phyloP scores from a whole-genome alignment of 2,329 filamentous ascomycete species.

The Huntiella omanensis region DNA sequence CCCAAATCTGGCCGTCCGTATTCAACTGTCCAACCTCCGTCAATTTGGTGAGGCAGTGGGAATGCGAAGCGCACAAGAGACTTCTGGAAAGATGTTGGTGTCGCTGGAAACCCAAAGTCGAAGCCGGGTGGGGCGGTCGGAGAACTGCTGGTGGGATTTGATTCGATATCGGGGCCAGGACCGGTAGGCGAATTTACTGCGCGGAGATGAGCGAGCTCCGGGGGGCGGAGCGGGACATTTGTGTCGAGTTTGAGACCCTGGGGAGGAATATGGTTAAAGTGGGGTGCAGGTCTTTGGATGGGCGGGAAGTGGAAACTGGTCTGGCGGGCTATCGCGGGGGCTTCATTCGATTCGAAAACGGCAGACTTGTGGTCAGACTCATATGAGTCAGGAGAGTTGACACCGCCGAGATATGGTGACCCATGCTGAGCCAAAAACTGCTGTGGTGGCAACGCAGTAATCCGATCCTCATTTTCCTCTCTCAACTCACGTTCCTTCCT shows the following conservation, averaged over 20 bases:
- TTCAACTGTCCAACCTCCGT: constrained; percentile 76
- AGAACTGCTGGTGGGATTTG: constrained; percentile 22
- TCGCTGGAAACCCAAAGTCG: constrained; percentile 65
- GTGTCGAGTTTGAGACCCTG: constrained; percentile 13
- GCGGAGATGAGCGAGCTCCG: constrained; percentile 40
- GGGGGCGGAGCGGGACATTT: constrained; percentile 22
- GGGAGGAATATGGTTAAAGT: constrained; percentile 39
- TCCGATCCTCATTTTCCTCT: constrained; percentile 65
- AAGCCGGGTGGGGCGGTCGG: constrained; percentile 45
- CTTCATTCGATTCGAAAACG: background rate
- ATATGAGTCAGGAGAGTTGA: constrained; percentile 2
- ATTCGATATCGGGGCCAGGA: too few species aligned
- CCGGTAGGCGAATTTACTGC: constrained; percentile 22
- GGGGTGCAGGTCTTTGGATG: constrained; percentile 28
- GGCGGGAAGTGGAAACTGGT: constrained; percentile 44
- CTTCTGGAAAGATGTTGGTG: constrained; percentile 76
- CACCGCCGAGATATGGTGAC: background rate
- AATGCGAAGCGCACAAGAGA: constrained; percentile 82
- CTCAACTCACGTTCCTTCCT: constrained; percentile 66
- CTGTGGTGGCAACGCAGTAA: constrained; percentile 59
- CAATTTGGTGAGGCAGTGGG: constrained; percentile 45
- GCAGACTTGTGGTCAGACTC: constrained; percentile 5
- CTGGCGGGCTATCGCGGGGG: constrained; percentile 4
- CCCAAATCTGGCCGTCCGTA: constrained; percentile 80
- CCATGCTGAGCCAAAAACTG: constrained; percentile 24